Base-by-base conservation (phyloP, 768 basidiomycete genomes). In the Collybia nuda region DNA sequence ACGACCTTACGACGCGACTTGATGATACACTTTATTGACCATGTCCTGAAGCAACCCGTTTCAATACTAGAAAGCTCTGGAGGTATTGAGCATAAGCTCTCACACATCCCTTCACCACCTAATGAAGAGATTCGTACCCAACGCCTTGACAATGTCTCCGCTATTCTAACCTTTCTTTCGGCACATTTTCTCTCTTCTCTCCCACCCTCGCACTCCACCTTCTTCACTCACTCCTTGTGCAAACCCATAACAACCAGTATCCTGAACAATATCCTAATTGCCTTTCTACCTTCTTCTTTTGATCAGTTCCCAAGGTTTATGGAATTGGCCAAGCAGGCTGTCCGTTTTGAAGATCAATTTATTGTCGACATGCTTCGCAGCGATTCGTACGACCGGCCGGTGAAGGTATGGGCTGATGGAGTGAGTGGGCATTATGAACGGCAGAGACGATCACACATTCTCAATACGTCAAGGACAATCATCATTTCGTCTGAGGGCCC, bases 391-490 rank as follows among this genome's bases (percentile, higher is more conserved):
- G 82, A 85, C 40, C 71, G 70, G 21, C 69, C 82, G 6, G 79
- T 95, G 48, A 78, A 80, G 59, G 59, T 67, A 5, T 96, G 93
- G 90, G 79, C 78, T 3, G 77, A 85, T 43, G 78, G 81, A 3
- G 75, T 90, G 9, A 78, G 81, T 15, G 68, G 75, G 2, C 89
- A 92, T 65, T 96, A 93, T 64, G 93, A 93, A 63, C 81, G 82
- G 52, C 82, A 86, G 57, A 68, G 92, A 58, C 77, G 93, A 12
- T 68, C 79, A 28, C 71, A 74, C 45, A 80, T 93, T 40, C 73
- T 93, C 5, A 84, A 88, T 37, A 66, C 67, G n/a, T 77, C 81
- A 12, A 74, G 92, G 49, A 58, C 58, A 14, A 71, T 84, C 39
- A 74, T 93, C 17, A 54, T 84, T n/a, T 61, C 62, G 6, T 62